Evolutionary conservation across 768 basidiomycete species (phyloP).

Genomic region (Sarcodon aspratus): DNA sequence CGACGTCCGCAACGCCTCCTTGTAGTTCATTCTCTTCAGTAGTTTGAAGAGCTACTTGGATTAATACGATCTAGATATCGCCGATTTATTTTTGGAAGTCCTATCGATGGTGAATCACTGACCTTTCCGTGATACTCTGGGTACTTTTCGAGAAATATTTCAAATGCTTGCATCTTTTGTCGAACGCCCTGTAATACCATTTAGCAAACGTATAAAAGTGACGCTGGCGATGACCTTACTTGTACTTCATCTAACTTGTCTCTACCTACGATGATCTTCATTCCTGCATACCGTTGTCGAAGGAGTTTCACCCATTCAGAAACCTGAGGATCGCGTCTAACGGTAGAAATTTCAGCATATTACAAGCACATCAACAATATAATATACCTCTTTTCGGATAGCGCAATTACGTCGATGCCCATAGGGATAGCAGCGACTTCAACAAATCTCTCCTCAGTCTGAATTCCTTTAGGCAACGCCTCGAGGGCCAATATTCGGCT

Average conservation of each 20-base stretch:
- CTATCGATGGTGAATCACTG: neutral
- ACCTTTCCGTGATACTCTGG: conserved; percentile 77
- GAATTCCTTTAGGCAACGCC: conserved; percentile 76
- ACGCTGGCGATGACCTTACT: conserved; percentile 16
- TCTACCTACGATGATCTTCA: conserved; percentile 79
- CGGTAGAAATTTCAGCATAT: conserved; percentile 12
- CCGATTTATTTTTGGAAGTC: neutral
- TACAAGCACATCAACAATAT: conserved; percentile 5
- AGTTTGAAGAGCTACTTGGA: conserved; percentile 81
- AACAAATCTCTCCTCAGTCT: conserved; percentile 59
- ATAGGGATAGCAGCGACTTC: conserved; percentile 86
- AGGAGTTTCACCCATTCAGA: conserved; percentile 72
- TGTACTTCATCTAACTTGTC: conserved; percentile 87
- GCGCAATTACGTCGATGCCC: conserved; percentile 70
- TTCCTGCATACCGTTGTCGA: conserved; percentile 73
- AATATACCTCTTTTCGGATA: conserved; percentile 55
- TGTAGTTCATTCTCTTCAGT: conserved; percentile 67
- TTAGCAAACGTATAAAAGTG: neutral
- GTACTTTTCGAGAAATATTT: conserved; percentile 65
- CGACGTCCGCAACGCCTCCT: conserved; percentile 62
- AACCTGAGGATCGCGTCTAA: conserved; percentile 60
- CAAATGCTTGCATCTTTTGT: conserved; percentile 78
- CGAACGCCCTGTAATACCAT: conserved; percentile 42
- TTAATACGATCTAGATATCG: conserved; percentile 50
- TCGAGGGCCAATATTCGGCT: conserved; percentile 71